These are phyloP conservation scores for Helicocarpus griseus DNA, from an alignment of 2,329 filamentous ascomycete species.

Conservation along the genomic window DNA sequence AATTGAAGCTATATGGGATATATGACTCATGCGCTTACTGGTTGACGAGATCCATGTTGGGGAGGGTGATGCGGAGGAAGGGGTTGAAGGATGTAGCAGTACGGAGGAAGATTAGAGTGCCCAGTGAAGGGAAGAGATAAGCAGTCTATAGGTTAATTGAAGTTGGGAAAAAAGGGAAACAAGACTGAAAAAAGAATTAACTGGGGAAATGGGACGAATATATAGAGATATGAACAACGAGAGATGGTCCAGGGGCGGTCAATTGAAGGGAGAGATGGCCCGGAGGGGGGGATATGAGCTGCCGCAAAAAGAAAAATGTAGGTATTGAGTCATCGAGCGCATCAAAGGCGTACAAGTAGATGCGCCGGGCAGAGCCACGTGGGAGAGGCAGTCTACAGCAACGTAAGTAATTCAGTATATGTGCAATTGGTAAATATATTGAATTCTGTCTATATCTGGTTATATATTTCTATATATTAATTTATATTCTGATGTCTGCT, in stretches of 20 bases:
- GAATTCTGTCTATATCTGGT: not conserved
- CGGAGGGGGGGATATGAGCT: no score
- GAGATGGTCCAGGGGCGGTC: no score
- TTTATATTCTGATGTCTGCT: not conserved
- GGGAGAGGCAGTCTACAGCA: not conserved
- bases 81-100: not conserved
- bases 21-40: conserved; percentile 38
- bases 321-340: not conserved
- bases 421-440: not conserved
- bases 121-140: not conserved
- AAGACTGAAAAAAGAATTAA: not conserved
- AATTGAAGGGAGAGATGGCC: no score
- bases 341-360: not conserved
- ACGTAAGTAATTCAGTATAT: not conserved
- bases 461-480: not conserved
- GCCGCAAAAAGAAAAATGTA: not conserved
- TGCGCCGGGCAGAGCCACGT: conserved; percentile 2
- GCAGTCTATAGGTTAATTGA: not conserved
- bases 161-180: not conserved
- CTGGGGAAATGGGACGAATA: not conserved
- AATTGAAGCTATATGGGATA: conserved; percentile 6
- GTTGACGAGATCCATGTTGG: conserved; percentile 52
- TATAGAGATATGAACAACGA: not conserved
- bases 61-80: conserved; percentile 11
- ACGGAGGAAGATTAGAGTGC: not conserved